Evolutionary conservation across 2,329 filamentous ascomycete genomes (phyloP), one percentile per base, ranked within the genome.

Genomic region (Pyricularia sp.): DNA sequence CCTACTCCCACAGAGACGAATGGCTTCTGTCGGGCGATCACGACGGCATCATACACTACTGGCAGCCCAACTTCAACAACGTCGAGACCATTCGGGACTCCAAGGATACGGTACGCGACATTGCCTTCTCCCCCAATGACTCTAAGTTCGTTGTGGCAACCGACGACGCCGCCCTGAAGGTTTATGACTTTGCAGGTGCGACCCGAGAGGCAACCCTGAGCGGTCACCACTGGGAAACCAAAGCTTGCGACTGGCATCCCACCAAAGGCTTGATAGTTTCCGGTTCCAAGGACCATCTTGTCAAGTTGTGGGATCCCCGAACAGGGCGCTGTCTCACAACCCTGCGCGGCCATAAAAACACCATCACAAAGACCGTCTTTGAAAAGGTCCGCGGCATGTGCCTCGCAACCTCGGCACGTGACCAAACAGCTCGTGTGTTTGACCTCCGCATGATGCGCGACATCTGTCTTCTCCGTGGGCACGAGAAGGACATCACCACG

Each of bases 31-130:
- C 95, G 9, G 94, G 92, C 68, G 95, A 98, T 77, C 94, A 98
- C 78, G 93, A 95, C 73, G 95, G 95, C 69, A 86, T 95, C 71
- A 90, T 99, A 80, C 98, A 98, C 81, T 99, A 99, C 81, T 98
- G 94, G 92, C 93, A 97, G 78, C 93, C 94, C 36, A 99, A 98
- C 78, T 97, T 99, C 82, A 98, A 99, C 84, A 97, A 98, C 75
- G 93, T 98, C 70, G 93, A 98, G 79, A 94, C 92, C 68, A 92
- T 99, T 68, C 90, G 94, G 76, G 95, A 93, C 7, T 95, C 98
- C 77, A 88, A 88, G 66, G 93, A 97, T 76, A 91, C 94, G 5
- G 92, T 99, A 71, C 86, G 95, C 74, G 95, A 97, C 75, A 83
- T 99, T 58, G 91, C 94, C 10, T 98, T 98, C 79, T 92, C 93